Percentiles rank a stretch among this genome's conserved stretches.
Conservation (phyloP, 73 alveolate genomes). For the Paramecium octaurelia region DNA sequence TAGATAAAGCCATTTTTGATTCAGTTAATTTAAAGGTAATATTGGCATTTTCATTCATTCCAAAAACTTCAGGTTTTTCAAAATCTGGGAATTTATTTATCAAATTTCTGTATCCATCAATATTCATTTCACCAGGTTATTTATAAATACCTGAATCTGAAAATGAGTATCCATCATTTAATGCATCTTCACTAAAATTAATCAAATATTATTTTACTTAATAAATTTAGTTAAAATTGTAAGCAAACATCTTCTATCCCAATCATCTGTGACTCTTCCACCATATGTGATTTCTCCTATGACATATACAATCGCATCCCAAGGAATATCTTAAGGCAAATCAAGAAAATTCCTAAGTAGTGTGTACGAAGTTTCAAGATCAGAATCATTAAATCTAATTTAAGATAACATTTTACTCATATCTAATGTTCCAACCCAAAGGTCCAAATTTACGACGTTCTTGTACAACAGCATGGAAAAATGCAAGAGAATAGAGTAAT, state of each 20-base stretch:
- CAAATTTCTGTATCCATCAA: constrained; percentile 65
- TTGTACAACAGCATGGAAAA: constrained; percentile 97
- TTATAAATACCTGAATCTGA: constrained; percentile 70
- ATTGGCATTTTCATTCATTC: constrained; percentile 97
- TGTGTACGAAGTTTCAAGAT: constrained; percentile 90
- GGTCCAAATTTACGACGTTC: constrained; percentile 99
- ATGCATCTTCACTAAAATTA: constrained; percentile 76
- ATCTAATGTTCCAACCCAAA: constrained; percentile 96
- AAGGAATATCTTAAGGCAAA: constrained; percentile 91
- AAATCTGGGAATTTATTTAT: constrained; percentile 83
- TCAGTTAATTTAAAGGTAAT: constrained; percentile 77
- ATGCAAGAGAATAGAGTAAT: constrained; percentile 82
- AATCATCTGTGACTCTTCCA: constrained; percentile 97
- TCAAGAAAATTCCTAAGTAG: constrained; percentile 85
- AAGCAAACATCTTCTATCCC: constrained; percentile 93
- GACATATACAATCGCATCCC: constrained; percentile 88
- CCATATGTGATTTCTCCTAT: constrained; percentile 98
- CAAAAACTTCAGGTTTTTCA: constrained; percentile 97
- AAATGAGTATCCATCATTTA: constrained; percentile 74
- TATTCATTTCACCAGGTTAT: constrained; percentile 58
- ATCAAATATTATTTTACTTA: background rate
- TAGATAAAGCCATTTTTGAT: constrained; percentile 47
- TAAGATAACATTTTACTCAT: constrained; percentile 64
- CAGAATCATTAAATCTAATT: constrained; percentile 91
- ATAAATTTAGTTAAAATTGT: constrained; percentile 80